Conservation (phyloP, 805 yeast species). For the Candida chilensis region DNA sequence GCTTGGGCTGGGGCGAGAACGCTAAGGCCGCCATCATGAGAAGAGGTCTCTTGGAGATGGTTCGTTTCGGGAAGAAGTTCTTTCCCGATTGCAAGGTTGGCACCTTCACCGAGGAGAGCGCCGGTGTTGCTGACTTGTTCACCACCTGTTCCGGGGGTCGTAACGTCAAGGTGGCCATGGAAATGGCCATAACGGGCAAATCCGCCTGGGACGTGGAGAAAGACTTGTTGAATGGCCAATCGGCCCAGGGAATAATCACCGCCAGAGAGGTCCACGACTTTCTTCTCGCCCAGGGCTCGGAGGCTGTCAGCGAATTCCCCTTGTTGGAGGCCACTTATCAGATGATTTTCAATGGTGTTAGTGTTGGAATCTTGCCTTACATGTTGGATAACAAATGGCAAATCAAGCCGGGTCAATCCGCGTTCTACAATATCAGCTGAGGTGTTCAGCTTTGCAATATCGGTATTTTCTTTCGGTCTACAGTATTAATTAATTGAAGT, state of each 20-base stretch:
- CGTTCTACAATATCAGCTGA: no score
- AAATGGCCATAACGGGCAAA: constrained; percentile 74
- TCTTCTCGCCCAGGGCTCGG: constrained; percentile 36
- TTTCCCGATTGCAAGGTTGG: constrained; percentile 65
- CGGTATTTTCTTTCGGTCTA: background rate
- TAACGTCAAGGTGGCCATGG: constrained; percentile 84
- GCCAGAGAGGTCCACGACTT: constrained; percentile 87
- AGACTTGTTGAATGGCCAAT: constrained; percentile 85
- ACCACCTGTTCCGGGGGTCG: constrained; percentile 98
- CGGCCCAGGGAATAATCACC: constrained; percentile 93
- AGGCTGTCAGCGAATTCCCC: constrained; percentile 66
- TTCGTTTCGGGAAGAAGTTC: constrained; percentile 74
- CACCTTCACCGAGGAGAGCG: constrained; percentile 89
- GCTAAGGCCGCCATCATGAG: constrained; percentile 98
- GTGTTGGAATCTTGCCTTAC: constrained; percentile 68
- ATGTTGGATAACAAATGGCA: constrained; percentile 50
- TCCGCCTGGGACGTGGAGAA: constrained; percentile 77
- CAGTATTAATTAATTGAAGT: no score
- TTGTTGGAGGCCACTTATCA: constrained; percentile 72
- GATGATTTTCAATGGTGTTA: constrained; percentile 67
- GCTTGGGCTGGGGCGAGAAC: constrained; percentile 98
- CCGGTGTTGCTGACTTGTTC: constrained; percentile 97
- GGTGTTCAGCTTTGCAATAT: no score
- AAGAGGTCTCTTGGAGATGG: constrained; percentile 86
- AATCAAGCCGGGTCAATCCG: no score